Evolutionary conservation across 176 grass and related monocot species (phyloP).

Genomic region (Themeda triandra): DNA sequence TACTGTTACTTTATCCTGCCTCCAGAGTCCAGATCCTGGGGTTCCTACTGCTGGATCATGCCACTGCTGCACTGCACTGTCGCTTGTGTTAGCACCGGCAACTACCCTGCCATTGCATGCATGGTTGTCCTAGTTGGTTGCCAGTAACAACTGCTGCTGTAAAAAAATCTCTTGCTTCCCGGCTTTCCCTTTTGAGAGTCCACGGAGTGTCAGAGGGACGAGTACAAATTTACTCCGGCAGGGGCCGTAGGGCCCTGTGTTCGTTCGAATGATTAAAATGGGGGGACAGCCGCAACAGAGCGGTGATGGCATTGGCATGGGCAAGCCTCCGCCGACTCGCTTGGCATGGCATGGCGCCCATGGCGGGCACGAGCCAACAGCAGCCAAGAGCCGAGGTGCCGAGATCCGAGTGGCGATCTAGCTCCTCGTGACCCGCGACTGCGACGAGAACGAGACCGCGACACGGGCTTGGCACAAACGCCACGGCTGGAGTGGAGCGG

Average conservation of each 20-base stretch:
- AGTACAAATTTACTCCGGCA: not conserved
- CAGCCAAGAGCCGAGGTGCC: too few species aligned
- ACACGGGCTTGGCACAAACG: not conserved
- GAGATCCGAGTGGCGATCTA: not conserved
- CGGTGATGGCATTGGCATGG: not conserved
- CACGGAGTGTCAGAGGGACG: not conserved
- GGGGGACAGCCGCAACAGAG: not conserved
- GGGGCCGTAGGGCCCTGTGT: not conserved
- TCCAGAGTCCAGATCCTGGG: too few species aligned
- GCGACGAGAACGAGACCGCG: not conserved
- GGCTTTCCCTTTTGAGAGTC: not conserved
- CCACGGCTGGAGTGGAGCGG: not conserved
- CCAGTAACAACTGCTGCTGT: not conserved
- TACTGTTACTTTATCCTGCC: not conserved
- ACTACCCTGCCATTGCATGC: not conserved
- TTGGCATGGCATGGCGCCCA: not conserved
- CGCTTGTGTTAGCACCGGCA: not conserved
- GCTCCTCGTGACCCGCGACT: conserved; percentile 7
- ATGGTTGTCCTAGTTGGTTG: too few species aligned
- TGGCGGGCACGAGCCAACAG: too few species aligned
- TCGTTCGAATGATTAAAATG: conserved; percentile 21
- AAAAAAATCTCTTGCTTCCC: not conserved
- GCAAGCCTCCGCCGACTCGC: not conserved
- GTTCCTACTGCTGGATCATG: not conserved
- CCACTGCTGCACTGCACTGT: not conserved